Conservation (phyloP, 2,329 filamentous ascomycete genomes). For the Clonostachys byssicola region DNA sequence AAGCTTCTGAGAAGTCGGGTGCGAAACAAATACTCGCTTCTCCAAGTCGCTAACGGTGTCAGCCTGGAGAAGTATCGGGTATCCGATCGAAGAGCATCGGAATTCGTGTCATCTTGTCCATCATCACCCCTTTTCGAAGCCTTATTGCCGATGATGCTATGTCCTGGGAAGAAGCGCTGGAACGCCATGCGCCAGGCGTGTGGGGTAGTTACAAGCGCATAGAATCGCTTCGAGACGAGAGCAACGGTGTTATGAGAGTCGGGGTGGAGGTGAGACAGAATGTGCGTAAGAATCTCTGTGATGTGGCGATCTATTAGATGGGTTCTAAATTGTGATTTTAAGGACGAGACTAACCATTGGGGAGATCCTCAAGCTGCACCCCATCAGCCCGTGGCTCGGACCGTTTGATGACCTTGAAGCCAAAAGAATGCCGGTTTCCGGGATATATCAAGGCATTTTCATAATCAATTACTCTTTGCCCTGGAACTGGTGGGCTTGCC, state of each 20-base stretch:
- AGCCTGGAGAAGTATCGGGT: conserved; percentile 78
- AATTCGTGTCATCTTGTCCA: conserved; percentile 37
- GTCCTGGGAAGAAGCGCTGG: conserved; percentile 81
- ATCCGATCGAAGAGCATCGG: conserved; percentile 62
- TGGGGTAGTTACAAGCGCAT: conserved; percentile 80
- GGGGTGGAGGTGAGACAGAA: conserved; percentile 84
- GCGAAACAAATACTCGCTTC: conserved; percentile 89
- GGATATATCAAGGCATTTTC: conserved; percentile 52
- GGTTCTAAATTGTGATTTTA: background rate
- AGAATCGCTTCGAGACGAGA: conserved; percentile 83
- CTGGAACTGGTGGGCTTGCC: conserved; percentile 27
- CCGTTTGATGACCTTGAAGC: conserved; percentile 53
- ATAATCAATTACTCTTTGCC: conserved; percentile 55
- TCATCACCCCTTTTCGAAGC: conserved; percentile 25
- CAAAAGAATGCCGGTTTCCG: conserved; percentile 40
- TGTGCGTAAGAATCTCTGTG: conserved; percentile 85
- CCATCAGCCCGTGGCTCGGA: conserved; percentile 29
- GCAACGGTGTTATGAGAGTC: conserved; percentile 78
- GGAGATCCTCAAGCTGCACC: conserved; percentile 54
- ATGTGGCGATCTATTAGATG: conserved; percentile 6
- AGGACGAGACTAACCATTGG: conserved; percentile 64
- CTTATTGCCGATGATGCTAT: conserved; percentile 34
- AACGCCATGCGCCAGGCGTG: conserved; percentile 95
- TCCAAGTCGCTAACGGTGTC: conserved; percentile 83
- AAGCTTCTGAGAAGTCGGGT: conserved; percentile 81